phyloP scores from a whole-genome alignment of 164 flowering plant species.

The Liriodendron chinense region DNA sequence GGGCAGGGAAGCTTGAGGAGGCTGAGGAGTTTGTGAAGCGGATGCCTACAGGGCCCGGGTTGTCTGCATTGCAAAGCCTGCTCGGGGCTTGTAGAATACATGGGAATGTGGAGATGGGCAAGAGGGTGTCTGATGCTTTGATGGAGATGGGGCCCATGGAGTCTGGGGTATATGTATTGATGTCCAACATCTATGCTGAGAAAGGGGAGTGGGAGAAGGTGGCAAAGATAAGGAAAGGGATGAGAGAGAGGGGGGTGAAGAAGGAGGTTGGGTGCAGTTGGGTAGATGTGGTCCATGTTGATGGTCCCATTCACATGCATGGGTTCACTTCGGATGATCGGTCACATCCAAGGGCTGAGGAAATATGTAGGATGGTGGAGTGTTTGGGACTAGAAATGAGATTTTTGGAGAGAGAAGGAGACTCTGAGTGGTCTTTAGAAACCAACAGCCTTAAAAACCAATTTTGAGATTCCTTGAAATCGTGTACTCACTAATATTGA shows the following conservation, averaged over 20 bases:
- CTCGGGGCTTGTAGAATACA: slow-evolving; percentile 80
- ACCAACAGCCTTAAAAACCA: background rate
- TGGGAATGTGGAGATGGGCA: slow-evolving; percentile 74
- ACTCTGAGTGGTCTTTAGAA: background rate
- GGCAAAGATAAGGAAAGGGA: slow-evolving; percentile 61
- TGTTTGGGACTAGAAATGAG: slow-evolving; percentile 56
- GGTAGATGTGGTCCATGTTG: slow-evolving; percentile 62
- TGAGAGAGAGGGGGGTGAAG: slow-evolving; percentile 69
- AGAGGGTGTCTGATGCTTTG: slow-evolving; percentile 48
- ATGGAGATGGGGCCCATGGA: slow-evolving; percentile 65
- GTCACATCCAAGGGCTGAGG: slow-evolving; percentile 59
- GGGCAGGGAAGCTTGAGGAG: slow-evolving; percentile 72
- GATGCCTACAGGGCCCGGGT: slow-evolving; percentile 64
- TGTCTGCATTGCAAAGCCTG: slow-evolving; percentile 77
- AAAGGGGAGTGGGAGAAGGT: slow-evolving; percentile 87
- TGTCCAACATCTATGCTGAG: slow-evolving; percentile 87
- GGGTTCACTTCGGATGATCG: slow-evolving; percentile 76
- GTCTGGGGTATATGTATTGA: slow-evolving; percentile 77
- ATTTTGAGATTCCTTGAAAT: background rate
- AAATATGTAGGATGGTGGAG: slow-evolving; percentile 57
- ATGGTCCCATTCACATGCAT: slow-evolving; percentile 46
- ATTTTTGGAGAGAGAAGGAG: slow-evolving; percentile 21
- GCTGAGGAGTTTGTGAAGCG: slow-evolving; percentile 62
- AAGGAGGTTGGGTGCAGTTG: slow-evolving; percentile 90
- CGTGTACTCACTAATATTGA: background rate